These are phyloP conservation scores for Lavandula angustifolia DNA, from an alignment of 257 asterid genomes.

Conservation along the genomic window DNA sequence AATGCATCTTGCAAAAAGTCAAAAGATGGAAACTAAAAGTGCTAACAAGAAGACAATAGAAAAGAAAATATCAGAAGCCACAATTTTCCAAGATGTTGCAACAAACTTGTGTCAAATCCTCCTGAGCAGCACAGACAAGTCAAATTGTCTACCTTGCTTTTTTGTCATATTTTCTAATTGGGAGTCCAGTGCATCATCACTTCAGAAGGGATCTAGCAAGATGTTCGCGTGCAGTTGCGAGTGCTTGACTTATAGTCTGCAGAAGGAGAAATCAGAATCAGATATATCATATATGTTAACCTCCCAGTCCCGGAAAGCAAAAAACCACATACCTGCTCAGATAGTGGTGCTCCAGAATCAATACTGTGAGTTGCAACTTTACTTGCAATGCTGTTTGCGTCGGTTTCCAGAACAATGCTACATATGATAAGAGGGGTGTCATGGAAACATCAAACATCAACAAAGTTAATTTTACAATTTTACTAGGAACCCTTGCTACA, in stretches of 20 bases:
- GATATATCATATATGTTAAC: not conserved
- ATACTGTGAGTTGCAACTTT: slow-evolving; percentile 48
- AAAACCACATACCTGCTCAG: slow-evolving; percentile 50
- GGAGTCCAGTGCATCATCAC: slow-evolving; percentile 34
- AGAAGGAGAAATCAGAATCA: slow-evolving; percentile 22
- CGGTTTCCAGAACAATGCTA: slow-evolving; percentile 55
- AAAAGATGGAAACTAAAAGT: no score
- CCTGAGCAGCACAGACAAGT: slow-evolving; percentile 13
- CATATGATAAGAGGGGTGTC: not conserved
- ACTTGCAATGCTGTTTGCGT: slow-evolving; percentile 47
- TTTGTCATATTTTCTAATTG: slow-evolving; percentile 11
- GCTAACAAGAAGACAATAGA: no score
- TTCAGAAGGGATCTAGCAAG: slow-evolving; percentile 68
- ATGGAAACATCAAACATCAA: not conserved
- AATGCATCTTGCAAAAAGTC: no score
- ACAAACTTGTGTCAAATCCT: slow-evolving; percentile 2
- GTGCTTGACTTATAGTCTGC: slow-evolving; percentile 78
- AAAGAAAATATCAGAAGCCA: not conserved
- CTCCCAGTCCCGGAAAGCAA: not conserved
- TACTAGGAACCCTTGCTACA: not conserved
- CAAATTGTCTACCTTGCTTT: not conserved
- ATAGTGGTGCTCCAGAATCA: slow-evolving; percentile 50
- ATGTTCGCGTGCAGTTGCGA: slow-evolving; percentile 78
- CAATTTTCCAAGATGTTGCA: slow-evolving; percentile 2
- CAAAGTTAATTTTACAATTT: not conserved